Evolutionary conservation across 139 green algal species (phyloP).

Genomic region (Coccomyxa sp.): DNA sequence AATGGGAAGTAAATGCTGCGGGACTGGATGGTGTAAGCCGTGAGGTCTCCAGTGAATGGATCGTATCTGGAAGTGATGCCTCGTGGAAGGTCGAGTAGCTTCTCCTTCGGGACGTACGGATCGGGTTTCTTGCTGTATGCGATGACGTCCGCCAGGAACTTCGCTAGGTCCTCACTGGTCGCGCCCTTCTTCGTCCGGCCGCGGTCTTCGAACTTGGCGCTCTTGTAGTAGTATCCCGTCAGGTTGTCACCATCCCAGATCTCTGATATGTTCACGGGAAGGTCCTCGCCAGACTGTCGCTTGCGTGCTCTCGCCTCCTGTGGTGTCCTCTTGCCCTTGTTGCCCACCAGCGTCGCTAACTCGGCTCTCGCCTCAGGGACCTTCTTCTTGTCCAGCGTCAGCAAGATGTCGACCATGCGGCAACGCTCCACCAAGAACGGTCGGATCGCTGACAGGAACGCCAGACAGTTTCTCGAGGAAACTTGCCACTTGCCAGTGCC

Average conservation of each 20-base stretch:
- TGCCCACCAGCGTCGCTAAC: neutral
- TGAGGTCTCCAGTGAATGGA: neutral
- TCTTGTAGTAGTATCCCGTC: neutral
- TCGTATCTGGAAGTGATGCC: neutral
- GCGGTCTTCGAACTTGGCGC: neutral
- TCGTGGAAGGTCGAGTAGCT: neutral
- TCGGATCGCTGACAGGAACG: neutral
- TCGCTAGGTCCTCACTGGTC: neutral
- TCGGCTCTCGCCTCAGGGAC: neutral
- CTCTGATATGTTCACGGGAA: neutral
- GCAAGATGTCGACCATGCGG: neutral
- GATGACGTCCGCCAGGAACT: neutral
- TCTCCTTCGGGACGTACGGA: neutral
- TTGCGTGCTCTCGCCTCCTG: neutral
- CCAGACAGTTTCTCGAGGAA: neutral
- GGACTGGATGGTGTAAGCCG: neutral
- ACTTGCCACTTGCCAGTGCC: neutral
- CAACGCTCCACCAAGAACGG: neutral
- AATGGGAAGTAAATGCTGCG: neutral
- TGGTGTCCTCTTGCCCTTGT: neutral
- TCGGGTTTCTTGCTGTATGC: neutral
- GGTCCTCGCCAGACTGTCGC: neutral
- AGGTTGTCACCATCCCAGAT: neutral
- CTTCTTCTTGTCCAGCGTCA: neutral
- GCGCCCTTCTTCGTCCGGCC: neutral